phyloP scores from a whole-genome alignment of 139 green algal genomes.

The Raphidocelis subcapitata region DNA sequence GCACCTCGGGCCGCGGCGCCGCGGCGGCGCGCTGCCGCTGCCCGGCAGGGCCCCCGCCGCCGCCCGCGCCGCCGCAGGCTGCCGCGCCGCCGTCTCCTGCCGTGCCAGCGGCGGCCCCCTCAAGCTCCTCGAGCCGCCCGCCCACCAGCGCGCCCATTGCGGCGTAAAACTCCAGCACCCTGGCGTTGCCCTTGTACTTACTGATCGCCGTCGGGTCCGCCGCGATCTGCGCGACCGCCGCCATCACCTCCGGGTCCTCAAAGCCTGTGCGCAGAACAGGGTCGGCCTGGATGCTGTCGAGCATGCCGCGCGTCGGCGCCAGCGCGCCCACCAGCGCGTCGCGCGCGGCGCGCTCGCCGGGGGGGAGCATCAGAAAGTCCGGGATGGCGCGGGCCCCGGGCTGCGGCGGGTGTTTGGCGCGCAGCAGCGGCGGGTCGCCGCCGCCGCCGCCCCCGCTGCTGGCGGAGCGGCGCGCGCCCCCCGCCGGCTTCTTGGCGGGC shows the following conservation, averaged over 20 bases:
- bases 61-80: no score
- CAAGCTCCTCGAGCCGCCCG: constrained; percentile 26
- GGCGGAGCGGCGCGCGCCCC: no score
- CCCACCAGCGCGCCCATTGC: constrained; percentile 34
- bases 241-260: constrained; percentile 55
- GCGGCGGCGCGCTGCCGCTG: no score
- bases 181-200: constrained; percentile 62
- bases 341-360: constrained; percentile 25
- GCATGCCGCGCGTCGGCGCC: constrained; percentile 33
- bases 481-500: constrained; percentile 15
- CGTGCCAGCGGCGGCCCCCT: no score
- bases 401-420: not conserved
- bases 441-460: no score
- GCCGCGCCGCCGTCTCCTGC: no score
- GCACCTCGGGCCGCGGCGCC: no score
- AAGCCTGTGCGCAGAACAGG: constrained; percentile 36
- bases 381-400: constrained; percentile 35
- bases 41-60: no score
- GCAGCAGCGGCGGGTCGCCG: not conserved
- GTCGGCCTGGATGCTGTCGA: constrained; percentile 23
- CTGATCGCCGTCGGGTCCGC: constrained; percentile 50
- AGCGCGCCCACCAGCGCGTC: constrained; percentile 29
- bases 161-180: constrained; percentile 45
- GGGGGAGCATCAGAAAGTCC: constrained; percentile 36
- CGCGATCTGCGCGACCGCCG: constrained; percentile 53